phyloP scores from a whole-genome alignment of 164 flowering plant species.

The Dillenia suffruticosa region DNA sequence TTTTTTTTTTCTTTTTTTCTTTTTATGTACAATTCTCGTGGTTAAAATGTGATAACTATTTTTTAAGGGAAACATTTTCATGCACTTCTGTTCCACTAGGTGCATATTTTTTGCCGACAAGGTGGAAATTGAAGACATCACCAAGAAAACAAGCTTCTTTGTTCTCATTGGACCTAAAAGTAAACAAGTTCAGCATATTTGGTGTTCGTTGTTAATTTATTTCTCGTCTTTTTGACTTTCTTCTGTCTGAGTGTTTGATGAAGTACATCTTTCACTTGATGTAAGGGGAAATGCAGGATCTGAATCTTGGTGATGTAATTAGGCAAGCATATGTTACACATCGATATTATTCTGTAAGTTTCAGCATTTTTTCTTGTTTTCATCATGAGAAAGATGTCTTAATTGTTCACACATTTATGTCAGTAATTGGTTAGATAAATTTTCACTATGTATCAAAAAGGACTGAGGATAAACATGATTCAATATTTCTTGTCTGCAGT shows the following conservation, averaged over 20 bases:
- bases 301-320: slow-evolving; percentile 68
- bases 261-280: slow-evolving; percentile 9
- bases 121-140: slow-evolving; percentile 78
- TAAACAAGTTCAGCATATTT: slow-evolving; percentile 44
- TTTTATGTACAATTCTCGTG: no score
- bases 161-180: slow-evolving; percentile 76
- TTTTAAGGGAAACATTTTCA: no score
- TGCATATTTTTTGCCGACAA: slow-evolving; percentile 85
- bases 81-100: slow-evolving; percentile 26
- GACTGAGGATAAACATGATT: no score
- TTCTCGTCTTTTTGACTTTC: slow-evolving; percentile 1
- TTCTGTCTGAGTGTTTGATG: slow-evolving; percentile 1
- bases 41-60: no score
- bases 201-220: background rate
- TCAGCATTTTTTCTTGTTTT: background rate
- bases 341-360: slow-evolving; percentile 64
- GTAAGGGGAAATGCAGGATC: slow-evolving; percentile 51
- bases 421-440: no score
- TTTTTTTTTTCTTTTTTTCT: background rate
- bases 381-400: background rate
- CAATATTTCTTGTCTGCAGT: no score
- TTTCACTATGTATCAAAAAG: no score
- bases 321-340: slow-evolving; percentile 85
- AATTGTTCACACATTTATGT: no score
- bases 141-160: slow-evolving; percentile 61